Percentiles rank a stretch among this genome's conserved stretches.
phyloP scores from a whole-genome alignment of 495 filamentous ascomycete genomes.

The Aspergillus affinis region DNA sequence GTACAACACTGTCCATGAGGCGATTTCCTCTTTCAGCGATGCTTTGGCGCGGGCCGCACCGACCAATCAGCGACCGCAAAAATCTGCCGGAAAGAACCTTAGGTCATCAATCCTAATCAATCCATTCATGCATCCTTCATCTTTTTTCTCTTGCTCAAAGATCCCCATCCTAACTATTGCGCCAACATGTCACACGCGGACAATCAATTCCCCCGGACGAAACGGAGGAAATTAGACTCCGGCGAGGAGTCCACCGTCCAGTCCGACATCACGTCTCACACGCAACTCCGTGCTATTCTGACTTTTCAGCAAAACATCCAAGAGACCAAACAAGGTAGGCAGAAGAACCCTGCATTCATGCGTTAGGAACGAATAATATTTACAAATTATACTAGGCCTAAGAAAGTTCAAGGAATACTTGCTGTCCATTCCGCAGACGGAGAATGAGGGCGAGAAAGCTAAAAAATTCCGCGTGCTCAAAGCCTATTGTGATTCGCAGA shows the following conservation, averaged over 20 bases:
- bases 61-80: not conserved
- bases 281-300: slow-evolving; percentile 63
- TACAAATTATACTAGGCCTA: slow-evolving; percentile 50
- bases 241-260: slow-evolving; percentile 18
- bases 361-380: not conserved
- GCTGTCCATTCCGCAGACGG: slow-evolving; percentile 55
- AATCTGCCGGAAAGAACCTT: not conserved
- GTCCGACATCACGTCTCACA: slow-evolving; percentile 56
- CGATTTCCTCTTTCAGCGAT: not conserved
- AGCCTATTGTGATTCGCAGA: slow-evolving; percentile 70
- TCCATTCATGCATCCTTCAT: slow-evolving; percentile 5
- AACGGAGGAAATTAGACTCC: slow-evolving; percentile 45
- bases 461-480: slow-evolving; percentile 62
- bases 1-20: not conserved
- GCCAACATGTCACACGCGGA: slow-evolving; percentile 26
- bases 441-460: slow-evolving; percentile 47
- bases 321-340: slow-evolving; percentile 63
- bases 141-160: not conserved
- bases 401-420: slow-evolving; percentile 77
- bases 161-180: not conserved
- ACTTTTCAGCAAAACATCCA: slow-evolving; percentile 63
- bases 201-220: slow-evolving; percentile 28
- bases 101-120: not conserved
- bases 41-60: too few relatives aligned
- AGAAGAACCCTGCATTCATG: not conserved